These are phyloP conservation scores for Nannochloris sp. DNA, from an alignment of 139 green algal genomes.

Conservation along the genomic window DNA sequence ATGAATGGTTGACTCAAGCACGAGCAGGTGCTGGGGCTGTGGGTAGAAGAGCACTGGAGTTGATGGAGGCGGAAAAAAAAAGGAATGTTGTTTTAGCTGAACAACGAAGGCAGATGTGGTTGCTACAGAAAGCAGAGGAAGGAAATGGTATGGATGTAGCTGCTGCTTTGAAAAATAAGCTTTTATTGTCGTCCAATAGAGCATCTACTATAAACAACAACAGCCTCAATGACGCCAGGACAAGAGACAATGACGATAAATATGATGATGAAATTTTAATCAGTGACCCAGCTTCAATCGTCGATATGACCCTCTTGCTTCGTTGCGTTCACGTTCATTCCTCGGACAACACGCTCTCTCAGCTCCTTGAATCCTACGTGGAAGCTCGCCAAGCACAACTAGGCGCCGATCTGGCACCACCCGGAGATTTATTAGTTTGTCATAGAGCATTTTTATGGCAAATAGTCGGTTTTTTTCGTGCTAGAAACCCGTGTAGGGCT, in stretches of 20 bases:
- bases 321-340: constrained; percentile 25
- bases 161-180: too few species aligned
- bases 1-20: constrained; percentile 61
- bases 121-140: constrained; percentile 49
- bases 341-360: constrained; percentile 9
- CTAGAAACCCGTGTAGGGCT: neutral
- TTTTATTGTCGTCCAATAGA: too few species aligned
- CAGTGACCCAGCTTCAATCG: constrained; percentile 7
- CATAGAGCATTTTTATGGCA: neutral
- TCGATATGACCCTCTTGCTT: constrained; percentile 54
- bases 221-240: neutral
- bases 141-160: too few species aligned
- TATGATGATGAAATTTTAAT: neutral
- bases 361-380: constrained; percentile 1
- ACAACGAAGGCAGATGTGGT: neutral
- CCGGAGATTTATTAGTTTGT: neutral
- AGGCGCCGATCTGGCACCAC: neutral
- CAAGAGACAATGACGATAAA: too few species aligned
- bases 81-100: neutral
- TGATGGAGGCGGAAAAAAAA: neutral
- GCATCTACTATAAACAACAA: neutral
- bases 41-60: constrained; percentile 46
- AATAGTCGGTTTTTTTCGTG: constrained; percentile 9
- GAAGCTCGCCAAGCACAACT: neutral
- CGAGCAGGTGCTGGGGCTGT: constrained; percentile 40